Conservation (phyloP, 768 basidiomycete genomes). For the Thelephora aurantiotincta region DNA sequence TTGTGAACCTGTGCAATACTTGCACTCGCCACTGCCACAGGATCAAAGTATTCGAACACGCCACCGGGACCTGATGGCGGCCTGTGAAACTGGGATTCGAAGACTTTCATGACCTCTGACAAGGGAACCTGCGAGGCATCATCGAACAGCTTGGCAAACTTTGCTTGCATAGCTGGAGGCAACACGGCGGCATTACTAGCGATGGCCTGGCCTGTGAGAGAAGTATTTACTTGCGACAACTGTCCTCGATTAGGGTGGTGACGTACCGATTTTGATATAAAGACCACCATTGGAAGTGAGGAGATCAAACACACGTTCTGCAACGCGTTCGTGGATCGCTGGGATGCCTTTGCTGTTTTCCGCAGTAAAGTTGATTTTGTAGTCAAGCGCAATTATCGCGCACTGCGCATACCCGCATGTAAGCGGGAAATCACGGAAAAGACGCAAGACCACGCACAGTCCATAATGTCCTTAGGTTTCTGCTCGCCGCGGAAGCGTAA, state of each 20-base stretch:
- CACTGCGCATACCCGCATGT: constrained; percentile 27
- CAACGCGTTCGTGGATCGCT: constrained; percentile 74
- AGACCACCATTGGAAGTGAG: constrained; percentile 74
- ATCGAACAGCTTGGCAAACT: constrained; percentile 76
- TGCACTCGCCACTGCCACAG: constrained; percentile 69
- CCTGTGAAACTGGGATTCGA: constrained; percentile 52
- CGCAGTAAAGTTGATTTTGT: constrained; percentile 79
- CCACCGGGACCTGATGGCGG: constrained; percentile 54
- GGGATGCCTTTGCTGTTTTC: constrained; percentile 62
- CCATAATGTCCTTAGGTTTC: constrained; percentile 36
- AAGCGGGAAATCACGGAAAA: constrained; percentile 2
- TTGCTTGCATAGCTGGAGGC: constrained; percentile 70
- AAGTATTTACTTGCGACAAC: neutral
- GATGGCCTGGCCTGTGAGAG: constrained; percentile 48
- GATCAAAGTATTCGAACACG: constrained; percentile 68
- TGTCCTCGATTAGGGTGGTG: neutral
- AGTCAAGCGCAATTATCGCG: constrained; percentile 58
- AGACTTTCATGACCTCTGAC: constrained; percentile 49
- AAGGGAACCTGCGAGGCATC: constrained; percentile 80
- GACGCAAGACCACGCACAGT: constrained; percentile 21
- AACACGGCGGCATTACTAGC: constrained; percentile 79
- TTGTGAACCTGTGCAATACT: constrained; percentile 89
- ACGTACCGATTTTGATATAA: constrained; percentile 69
- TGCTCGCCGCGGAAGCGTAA: constrained; percentile 32
- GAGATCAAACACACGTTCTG: constrained; percentile 59